Percentiles rank a stretch among this genome's conserved stretches.
phyloP scores from a whole-genome alignment of 768 basidiomycete species.

The Termitomyces eurrhizus region DNA sequence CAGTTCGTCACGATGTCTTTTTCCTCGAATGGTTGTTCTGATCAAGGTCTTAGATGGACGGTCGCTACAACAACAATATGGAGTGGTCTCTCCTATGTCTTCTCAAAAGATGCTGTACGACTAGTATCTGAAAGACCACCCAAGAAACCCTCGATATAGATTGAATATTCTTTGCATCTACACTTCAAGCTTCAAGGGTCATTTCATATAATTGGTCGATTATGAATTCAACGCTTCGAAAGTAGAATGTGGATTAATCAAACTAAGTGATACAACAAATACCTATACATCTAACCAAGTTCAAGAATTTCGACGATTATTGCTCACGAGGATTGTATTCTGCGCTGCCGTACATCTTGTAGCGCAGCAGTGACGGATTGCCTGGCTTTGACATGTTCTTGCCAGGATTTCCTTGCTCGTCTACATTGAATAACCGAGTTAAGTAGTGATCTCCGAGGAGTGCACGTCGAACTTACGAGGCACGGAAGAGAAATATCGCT shows the following conservation, averaged over 20 bases:
- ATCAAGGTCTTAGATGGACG: constrained; percentile 51
- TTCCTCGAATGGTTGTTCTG: constrained; percentile 1
- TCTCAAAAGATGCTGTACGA: constrained; percentile 70
- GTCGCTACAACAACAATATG: constrained; percentile 90
- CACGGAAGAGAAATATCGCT: constrained; percentile 62
- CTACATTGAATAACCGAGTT: constrained; percentile 30
- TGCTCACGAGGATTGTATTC: constrained; percentile 26
- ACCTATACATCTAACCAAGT: constrained; percentile 8
- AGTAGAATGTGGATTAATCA: neutral
- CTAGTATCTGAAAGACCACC: constrained; percentile 39
- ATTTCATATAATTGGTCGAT: neutral
- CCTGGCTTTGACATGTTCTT: constrained; percentile 55
- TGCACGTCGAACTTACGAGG: constrained; percentile 43
- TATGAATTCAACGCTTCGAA: constrained; percentile 7
- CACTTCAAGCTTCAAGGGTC: neutral
- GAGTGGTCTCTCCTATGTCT: constrained; percentile 84
- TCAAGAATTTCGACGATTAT: constrained; percentile 3
- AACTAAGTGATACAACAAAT: constrained; percentile 10
- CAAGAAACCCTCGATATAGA: constrained; percentile 22
- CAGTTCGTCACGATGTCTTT: constrained; percentile 54
- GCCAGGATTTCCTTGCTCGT: constrained; percentile 60
- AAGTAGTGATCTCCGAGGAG: neutral
- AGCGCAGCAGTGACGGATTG: constrained; percentile 61
- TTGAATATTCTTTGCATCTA: neutral
- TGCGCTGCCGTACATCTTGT: constrained; percentile 61